Percentiles rank a stretch among this genome's conserved stretches.
Evolutionary conservation across 495 filamentous ascomycete species (phyloP).

Genomic region (Peziza echinospora): DNA sequence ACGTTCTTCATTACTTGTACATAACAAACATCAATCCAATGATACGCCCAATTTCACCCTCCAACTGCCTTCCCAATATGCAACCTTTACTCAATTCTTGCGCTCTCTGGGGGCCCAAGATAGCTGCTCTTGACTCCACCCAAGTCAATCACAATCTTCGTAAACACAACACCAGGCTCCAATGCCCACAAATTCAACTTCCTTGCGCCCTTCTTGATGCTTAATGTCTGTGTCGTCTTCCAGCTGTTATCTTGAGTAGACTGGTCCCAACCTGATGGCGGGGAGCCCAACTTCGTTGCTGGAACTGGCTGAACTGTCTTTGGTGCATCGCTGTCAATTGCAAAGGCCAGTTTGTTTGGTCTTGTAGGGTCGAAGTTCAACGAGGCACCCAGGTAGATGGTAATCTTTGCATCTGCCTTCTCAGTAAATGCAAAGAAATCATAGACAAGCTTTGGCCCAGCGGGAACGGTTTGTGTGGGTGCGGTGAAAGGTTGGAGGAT

Average conservation of each 20-base stretch:
- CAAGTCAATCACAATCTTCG: slow-evolving; percentile 45
- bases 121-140: slow-evolving; percentile 46
- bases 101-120: slow-evolving; percentile 44
- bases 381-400: slow-evolving; percentile 35
- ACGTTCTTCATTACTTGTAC: too few species aligned
- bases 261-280: slow-evolving; percentile 24
- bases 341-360: slow-evolving; percentile 38
- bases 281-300: slow-evolving; percentile 10
- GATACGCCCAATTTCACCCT: too few species aligned
- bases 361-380: slow-evolving; percentile 37
- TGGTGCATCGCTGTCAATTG: slow-evolving; percentile 25
- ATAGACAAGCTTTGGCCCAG: slow-evolving; percentile 39
- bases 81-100: too few species aligned
- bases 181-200: slow-evolving; percentile 39
- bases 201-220: slow-evolving; percentile 25
- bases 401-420: slow-evolving; percentile 30
- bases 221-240: too few species aligned
- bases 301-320: slow-evolving; percentile 19
- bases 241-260: too few species aligned
- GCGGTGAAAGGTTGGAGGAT: slow-evolving; percentile 15
- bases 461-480: slow-evolving; percentile 23
- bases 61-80: too few species aligned
- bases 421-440: slow-evolving; percentile 42
- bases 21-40: too few species aligned
- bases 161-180: slow-evolving; percentile 42